Base-by-base conservation (phyloP, 1,284 basidiomycete genomes). In the Mrakiaceae sp. region DNA sequence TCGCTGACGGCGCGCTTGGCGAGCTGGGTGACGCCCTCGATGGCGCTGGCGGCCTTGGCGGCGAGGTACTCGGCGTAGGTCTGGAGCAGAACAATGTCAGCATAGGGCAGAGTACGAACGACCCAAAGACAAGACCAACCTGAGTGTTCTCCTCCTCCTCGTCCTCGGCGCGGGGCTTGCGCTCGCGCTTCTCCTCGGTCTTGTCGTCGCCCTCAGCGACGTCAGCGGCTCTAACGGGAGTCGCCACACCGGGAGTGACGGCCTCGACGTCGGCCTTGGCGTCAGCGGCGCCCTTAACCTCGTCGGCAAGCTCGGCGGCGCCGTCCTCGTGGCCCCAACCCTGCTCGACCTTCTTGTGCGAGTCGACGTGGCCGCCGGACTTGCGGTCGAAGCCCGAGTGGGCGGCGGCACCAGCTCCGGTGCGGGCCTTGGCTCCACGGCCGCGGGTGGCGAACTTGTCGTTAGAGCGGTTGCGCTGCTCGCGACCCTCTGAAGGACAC, bases 101-200 rank as follows among this genome's bases (percentile, higher is more conserved):
- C 5, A 27, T 9, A 58, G 10, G 14, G 10, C 8, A 58, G 2
- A 58, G 4, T 16, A 39, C 47, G 4, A 3, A 43, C 27, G 27
- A 14, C 10, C 5, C 11, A 70, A 88, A 80, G 52, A 88, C 90
- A 71, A 91, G 49, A 60, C 59, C 44, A 7, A 60, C 59, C 59
- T 60, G 61, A 43, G 90, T 94, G 78, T 92, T 90, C 79, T 96
- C 93, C 77, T 93, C 90, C 76, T 94, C 90, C 76, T 96, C 92
- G 82, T 86, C 70, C 78, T 77, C 69, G 83, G 82, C 70, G 55
- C 5, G 3, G 76, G 79, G 71, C 81, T 80, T 67, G 75, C 76
- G 66, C 76, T 67, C 64, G 77, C 79, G 43, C 74, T 74, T 46
- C 76, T 78, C 66, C 47, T 66, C 58, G 60, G 71, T 71, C 70